Percentiles rank a stretch among this genome's conserved stretches.
Conservation (phyloP, 768 basidiomycete genomes). For the Boletus insuetus region DNA sequence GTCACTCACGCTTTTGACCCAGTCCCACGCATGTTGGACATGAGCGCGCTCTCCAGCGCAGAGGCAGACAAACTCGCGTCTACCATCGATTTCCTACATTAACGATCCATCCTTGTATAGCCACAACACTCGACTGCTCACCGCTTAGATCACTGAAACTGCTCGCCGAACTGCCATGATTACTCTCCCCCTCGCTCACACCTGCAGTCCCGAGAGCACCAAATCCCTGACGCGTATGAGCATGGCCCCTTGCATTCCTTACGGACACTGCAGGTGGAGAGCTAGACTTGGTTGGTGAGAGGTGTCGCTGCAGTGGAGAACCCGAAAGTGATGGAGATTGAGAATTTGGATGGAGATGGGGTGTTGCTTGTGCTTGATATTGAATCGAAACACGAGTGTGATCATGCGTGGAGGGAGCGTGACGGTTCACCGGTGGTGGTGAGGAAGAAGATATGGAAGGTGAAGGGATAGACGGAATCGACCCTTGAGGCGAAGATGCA, state of each 20-base stretch:
- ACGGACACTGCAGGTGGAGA: constrained; percentile 61
- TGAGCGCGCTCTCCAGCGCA: constrained; percentile 74
- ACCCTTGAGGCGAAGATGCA: constrained; percentile 69
- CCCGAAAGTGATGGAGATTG: constrained; percentile 15
- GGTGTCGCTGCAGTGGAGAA: constrained; percentile 46
- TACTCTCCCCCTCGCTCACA: constrained; percentile 56
- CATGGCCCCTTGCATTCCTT: constrained; percentile 51
- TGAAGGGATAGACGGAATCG: constrained; percentile 80
- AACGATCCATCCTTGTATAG: neutral
- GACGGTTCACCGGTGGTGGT: constrained; percentile 30
- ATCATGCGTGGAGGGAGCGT: constrained; percentile 24
- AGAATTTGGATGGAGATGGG: constrained; percentile 13
- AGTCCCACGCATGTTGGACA: constrained; percentile 68
- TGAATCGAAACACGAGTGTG: constrained; percentile 1
- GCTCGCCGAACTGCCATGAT: constrained; percentile 70
- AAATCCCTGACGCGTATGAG: constrained; percentile 46
- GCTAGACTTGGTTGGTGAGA: constrained; percentile 54
- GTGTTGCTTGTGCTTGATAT: constrained; percentile 2
- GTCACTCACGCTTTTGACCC: constrained; percentile 68
- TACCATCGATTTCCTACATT: constrained; percentile 20
- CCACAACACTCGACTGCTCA: constrained; percentile 32
- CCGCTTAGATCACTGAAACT: constrained; percentile 88
- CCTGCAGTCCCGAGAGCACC: constrained; percentile 38
- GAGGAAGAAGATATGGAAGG: constrained; percentile 56
- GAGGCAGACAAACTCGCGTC: constrained; percentile 77